Percentiles rank a stretch among this genome's conserved stretches.
phyloP scores from a whole-genome alignment of 768 basidiomycete genomes.

The Lactarius vividus region DNA sequence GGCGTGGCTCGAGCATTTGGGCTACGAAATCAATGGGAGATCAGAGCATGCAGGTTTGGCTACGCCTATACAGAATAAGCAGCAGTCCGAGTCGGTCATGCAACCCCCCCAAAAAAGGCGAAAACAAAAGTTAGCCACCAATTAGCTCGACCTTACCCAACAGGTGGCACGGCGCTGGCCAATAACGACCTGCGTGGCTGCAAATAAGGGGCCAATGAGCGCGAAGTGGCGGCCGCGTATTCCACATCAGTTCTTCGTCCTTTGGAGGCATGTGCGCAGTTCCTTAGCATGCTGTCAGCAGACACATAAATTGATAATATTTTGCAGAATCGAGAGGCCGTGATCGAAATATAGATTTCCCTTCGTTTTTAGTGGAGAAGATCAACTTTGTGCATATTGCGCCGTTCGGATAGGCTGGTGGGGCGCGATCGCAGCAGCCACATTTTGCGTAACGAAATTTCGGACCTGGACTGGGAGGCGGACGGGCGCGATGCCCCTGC shows the following conservation, averaged over 20 bases:
- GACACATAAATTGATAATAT: conserved; percentile 8
- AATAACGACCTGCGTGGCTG: background rate
- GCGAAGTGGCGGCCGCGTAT: background rate
- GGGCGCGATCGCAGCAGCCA: background rate
- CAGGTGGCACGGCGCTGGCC: background rate
- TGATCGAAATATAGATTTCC: background rate
- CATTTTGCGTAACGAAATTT: background rate
- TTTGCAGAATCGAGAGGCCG: background rate
- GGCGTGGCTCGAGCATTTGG: background rate
- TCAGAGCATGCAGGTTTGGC: background rate
- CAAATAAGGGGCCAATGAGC: background rate
- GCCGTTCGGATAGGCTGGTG: background rate
- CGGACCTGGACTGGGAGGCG: background rate
- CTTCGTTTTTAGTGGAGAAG: background rate
- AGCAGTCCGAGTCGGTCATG: background rate
- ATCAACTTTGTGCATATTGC: background rate
- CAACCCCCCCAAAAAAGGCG: background rate
- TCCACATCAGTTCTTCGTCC: background rate
- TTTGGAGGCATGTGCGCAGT: background rate
- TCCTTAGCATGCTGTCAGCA: background rate
- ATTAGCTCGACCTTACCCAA: background rate
- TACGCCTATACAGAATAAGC: background rate
- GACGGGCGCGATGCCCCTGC: background rate
- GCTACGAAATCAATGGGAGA: background rate
- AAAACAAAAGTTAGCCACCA: background rate